Conservation (phyloP, 768 basidiomycete genomes). For the Atractiella rhizophila region DNA sequence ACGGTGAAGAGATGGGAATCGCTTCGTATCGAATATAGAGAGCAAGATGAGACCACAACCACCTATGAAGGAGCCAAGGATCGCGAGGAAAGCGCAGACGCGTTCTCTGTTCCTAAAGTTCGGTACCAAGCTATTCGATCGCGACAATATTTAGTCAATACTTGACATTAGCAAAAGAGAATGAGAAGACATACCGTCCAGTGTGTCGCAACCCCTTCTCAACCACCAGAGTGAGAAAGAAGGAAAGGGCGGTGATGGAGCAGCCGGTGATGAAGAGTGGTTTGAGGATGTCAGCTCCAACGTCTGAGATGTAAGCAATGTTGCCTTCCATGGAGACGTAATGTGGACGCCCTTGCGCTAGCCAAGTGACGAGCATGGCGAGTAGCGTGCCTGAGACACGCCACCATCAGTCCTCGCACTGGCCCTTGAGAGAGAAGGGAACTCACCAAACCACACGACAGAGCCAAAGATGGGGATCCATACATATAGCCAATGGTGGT, state of each 20-base stretch:
- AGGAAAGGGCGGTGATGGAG: slow-evolving; percentile 35
- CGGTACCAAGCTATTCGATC: too few relatives aligned
- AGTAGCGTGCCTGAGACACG: slow-evolving; percentile 32
- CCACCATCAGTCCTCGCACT: too few relatives aligned
- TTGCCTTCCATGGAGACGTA: slow-evolving; percentile 26
- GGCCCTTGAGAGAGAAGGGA: too few relatives aligned
- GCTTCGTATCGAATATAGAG: slow-evolving; percentile 43
- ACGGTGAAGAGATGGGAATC: too few relatives aligned
- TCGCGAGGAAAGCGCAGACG: slow-evolving; percentile 33
- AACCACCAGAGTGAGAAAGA: slow-evolving; percentile 34
- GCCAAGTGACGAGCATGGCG: slow-evolving; percentile 47
- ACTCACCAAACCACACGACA: too few relatives aligned
- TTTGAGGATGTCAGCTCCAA: slow-evolving; percentile 47
- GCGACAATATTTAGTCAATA: too few relatives aligned
- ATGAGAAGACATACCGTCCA: slow-evolving; percentile 25
- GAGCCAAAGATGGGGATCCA: too few relatives aligned
- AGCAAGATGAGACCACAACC: slow-evolving; percentile 41
- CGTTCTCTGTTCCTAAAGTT: slow-evolving; percentile 35
- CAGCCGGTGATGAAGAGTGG: slow-evolving; percentile 48
- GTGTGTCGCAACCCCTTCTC: slow-evolving; percentile 42
- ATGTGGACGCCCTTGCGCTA: slow-evolving; percentile 36
- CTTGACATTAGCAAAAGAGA: slow-evolving; percentile 21
- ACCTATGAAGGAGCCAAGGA: slow-evolving; percentile 37
- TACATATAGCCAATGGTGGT: too few relatives aligned
- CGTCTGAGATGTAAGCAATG: slow-evolving; percentile 52